Evolutionary conservation across 2,329 filamentous ascomycete species (phyloP).

Genomic region (Pseudogymnoascus sp.): DNA sequence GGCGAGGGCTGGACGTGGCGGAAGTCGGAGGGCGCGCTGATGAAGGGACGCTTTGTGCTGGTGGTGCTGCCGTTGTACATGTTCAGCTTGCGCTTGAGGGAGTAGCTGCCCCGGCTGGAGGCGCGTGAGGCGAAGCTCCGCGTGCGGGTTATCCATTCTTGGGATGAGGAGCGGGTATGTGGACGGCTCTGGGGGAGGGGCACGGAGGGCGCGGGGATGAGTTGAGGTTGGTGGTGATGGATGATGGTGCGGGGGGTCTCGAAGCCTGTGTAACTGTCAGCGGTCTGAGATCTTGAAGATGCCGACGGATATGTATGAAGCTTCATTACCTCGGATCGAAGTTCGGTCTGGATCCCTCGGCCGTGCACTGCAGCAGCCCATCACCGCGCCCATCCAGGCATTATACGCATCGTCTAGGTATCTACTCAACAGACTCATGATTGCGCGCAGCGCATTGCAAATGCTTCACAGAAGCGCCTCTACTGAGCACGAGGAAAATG

Average conservation of each 20-base stretch:
- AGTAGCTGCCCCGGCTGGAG: conserved; percentile 35
- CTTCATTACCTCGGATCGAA: conserved; percentile 21
- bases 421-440: conserved; percentile 25
- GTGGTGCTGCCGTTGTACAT: conserved; percentile 35
- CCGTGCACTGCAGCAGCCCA: conserved; percentile 23
- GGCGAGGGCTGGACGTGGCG: conserved; percentile 40
- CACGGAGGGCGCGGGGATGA: conserved; percentile 28
- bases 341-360: conserved; percentile 13
- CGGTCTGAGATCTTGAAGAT: background rate
- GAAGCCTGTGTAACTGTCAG: conserved; percentile 19
- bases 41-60: conserved; percentile 36
- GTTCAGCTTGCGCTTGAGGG: conserved; percentile 34
- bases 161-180: conserved; percentile 21
- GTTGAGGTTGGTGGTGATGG: conserved; percentile 33
- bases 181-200: conserved; percentile 23
- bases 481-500: background rate
- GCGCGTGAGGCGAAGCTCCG: conserved; percentile 33
- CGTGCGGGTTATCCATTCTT: conserved; percentile 27
- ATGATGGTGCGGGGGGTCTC: conserved; percentile 31
- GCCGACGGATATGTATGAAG: background rate
- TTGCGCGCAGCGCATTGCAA: background rate
- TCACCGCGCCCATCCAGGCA: conserved; percentile 21
- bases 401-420: conserved; percentile 26
- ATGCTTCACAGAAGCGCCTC: background rate
- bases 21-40: conserved; percentile 52